Conservation (phyloP, 768 basidiomycete species). For the Russula sp. region DNA sequence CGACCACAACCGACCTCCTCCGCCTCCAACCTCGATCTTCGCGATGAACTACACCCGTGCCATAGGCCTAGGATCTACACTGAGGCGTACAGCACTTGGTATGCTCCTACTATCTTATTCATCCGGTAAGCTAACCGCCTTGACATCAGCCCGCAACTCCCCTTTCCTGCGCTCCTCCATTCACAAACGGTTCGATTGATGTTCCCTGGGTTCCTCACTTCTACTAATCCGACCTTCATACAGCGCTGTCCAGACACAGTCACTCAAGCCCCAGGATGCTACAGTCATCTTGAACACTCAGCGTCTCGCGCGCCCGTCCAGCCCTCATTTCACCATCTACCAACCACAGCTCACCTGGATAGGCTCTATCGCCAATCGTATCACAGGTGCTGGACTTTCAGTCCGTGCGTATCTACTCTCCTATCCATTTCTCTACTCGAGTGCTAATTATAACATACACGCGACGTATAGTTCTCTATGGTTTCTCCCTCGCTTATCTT, state of each 20-base stretch:
- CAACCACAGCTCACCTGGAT: constrained; percentile 91
- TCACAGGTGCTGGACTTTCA: constrained; percentile 76
- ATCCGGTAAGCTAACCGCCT: background rate
- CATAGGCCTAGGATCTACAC: constrained; percentile 49
- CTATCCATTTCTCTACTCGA: background rate
- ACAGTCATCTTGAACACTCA: constrained; percentile 76
- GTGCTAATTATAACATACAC: background rate
- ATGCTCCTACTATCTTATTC: constrained; percentile 14
- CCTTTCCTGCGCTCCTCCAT: constrained; percentile 7
- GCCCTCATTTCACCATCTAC: constrained; percentile 96
- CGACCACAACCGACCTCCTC: background rate
- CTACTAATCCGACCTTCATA: background rate
- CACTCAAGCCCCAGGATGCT: constrained; percentile 51
- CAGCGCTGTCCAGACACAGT: constrained; percentile 58
- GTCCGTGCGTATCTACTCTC: constrained; percentile 48
- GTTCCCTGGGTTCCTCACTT: background rate
- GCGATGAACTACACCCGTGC: constrained; percentile 39
- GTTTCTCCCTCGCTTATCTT: constrained; percentile 80
- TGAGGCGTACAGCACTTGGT: constrained; percentile 41
- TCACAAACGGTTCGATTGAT: constrained; percentile 20
- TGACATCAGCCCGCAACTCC: constrained; percentile 20
- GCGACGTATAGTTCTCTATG: constrained; percentile 64
- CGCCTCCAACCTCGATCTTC: background rate
- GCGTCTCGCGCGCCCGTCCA: constrained; percentile 79
- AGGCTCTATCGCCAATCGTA: constrained; percentile 77